Evolutionary conservation across 176 grass and related monocot species (phyloP).

Genomic region (Tuctoria greenei): DNA sequence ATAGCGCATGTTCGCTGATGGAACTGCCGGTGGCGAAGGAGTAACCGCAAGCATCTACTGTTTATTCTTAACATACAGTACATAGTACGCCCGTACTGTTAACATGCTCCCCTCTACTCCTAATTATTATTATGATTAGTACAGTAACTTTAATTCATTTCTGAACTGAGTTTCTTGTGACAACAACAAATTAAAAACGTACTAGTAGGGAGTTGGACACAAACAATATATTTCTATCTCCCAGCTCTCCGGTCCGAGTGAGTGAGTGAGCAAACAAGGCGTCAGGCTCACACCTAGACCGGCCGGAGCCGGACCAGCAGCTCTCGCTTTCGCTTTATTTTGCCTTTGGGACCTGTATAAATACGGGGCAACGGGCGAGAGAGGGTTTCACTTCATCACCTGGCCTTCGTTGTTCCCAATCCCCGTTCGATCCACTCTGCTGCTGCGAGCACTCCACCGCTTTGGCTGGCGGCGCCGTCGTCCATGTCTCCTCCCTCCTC

Average conservation of each 20-base stretch:
- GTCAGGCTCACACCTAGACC: neutral
- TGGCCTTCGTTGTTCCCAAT: neutral
- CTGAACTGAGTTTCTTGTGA: no score
- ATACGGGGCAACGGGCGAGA: conserved; percentile 41
- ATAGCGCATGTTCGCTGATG: no score
- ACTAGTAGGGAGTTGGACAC: no score
- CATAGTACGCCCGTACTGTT: no score
- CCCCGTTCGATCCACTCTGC: neutral
- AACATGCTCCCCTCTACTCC: no score
- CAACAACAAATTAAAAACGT: no score
- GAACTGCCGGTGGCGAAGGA: no score
- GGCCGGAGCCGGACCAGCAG: neutral
- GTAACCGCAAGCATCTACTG: no score
- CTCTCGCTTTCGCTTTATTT: conserved; percentile 32
- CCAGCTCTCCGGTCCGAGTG: neutral
- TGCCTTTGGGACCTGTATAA: conserved; percentile 55
- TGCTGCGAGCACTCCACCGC: conserved; percentile 24
- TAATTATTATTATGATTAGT: no score
- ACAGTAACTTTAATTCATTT: no score
- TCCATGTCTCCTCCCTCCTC: conserved; percentile 13
- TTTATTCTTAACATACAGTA: no score
- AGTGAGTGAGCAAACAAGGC: conserved; percentile 28
- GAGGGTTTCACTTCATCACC: conserved; percentile 24
- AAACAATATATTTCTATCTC: no score
- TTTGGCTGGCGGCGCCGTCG: conserved; percentile 26